Conservation (phyloP, 2,329 filamentous ascomycete species). For the Aaosphaeria pasadenensis region DNA sequence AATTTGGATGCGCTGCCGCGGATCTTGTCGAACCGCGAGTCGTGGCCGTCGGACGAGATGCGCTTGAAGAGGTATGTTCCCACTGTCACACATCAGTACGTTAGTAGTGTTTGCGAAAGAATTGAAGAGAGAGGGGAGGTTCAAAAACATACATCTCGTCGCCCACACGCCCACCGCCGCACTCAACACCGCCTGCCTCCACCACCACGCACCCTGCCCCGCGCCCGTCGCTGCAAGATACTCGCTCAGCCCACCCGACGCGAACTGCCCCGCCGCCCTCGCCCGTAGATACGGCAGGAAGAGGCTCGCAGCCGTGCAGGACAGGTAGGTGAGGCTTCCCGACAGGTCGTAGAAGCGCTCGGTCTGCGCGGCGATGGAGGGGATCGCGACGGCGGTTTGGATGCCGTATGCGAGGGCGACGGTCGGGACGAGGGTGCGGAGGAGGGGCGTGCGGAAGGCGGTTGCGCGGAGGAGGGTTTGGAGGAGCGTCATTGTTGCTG, state of each 20-base stretch:
- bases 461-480: slow-evolving; percentile 56
- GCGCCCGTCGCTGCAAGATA: slow-evolving; percentile 17
- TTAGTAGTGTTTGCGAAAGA: slow-evolving; percentile 1
- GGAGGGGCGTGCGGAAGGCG: slow-evolving; percentile 60
- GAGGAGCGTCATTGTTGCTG: slow-evolving; percentile 32
- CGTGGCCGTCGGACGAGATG: slow-evolving; percentile 55
- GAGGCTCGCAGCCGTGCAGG: slow-evolving; percentile 60
- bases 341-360: slow-evolving; percentile 69
- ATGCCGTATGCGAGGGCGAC: slow-evolving; percentile 62
- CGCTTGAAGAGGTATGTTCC: slow-evolving; percentile 63
- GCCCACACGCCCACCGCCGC: slow-evolving; percentile 62
- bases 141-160: slow-evolving; percentile 48
- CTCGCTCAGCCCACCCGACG: slow-evolving; percentile 30
- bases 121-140: background rate
- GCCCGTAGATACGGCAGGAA: slow-evolving; percentile 60
- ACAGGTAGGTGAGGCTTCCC: slow-evolving; percentile 64
- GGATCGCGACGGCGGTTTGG: slow-evolving; percentile 60
- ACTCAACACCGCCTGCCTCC: slow-evolving; percentile 58
- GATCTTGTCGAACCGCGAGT: slow-evolving; percentile 58
- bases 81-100: slow-evolving; percentile 49
- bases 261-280: slow-evolving; percentile 45
- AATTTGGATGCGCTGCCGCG: slow-evolving; percentile 53
- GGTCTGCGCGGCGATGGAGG: slow-evolving; percentile 58
- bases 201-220: slow-evolving; percentile 47
- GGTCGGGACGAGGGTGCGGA: slow-evolving; percentile 61